Evolutionary conservation across 2,329 filamentous ascomycete genomes (phyloP), one percentile per base, ranked within the genome.

Genomic region (Colletotrichum magnum): DNA sequence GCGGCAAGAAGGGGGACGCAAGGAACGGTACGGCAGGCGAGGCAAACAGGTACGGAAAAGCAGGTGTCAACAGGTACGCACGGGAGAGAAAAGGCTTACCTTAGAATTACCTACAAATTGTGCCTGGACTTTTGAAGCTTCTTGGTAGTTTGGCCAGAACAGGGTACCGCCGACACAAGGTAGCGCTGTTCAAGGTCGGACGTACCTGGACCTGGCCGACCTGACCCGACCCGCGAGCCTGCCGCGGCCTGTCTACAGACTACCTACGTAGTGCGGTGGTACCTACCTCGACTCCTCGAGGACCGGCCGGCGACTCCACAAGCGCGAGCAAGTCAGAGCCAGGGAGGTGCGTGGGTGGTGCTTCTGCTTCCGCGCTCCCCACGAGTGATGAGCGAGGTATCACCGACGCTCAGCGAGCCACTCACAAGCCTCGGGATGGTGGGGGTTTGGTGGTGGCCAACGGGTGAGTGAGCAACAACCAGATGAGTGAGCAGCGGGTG

Each of bases 101-200:
- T 67, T 59, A 56, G 57, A 58, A 67, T 69, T 69, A 69, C 67
- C 67, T 69, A 60, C 67, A 61, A 69, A 61, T 47, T 62, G 51
- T 39, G 56, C 56, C 56, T 53, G 57, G 57, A 58, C 62, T 39
- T 60, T 36, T 39, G 50, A 45, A 41, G 48, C 56, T 57, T 50
- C 56, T 60, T 67, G 62, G 51, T 67, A 66, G 62, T 28, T 36
- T 43, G 21, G 36, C 18, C 13, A 36, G 50, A 66, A 57, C 62
- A 67, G n/a, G 67, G 67, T 69, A 69, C 67, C 26, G 10, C 43
- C 9, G 18, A 56, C 12, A 47, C 39, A 26, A 67, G 51, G 67
- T 69, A 69, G 54, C 43, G 63, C 45, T 69, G 51, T 18, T 15
- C 32, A 61, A 58, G 26, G 26, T 24, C 57, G 43, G 60, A 67